Conservation (phyloP, 768 basidiomycete genomes). For the Tulasnella sp. region DNA sequence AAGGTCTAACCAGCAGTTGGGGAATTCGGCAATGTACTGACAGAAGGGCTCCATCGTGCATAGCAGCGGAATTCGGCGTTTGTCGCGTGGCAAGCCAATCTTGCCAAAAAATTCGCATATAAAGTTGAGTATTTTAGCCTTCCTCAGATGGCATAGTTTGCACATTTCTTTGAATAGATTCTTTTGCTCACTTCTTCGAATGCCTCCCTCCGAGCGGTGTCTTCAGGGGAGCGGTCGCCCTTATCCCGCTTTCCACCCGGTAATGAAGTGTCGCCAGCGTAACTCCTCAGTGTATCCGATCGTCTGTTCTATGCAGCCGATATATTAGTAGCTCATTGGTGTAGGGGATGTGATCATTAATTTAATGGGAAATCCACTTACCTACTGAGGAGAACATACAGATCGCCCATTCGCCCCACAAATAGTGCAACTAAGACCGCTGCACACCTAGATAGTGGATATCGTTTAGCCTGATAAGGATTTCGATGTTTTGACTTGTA, state of each 20-base stretch:
- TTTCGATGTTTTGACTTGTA: conserved; percentile 33
- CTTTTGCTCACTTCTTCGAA: conserved; percentile 86
- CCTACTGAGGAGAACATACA: conserved; percentile 78
- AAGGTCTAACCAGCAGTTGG: too few relatives aligned
- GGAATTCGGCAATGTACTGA: neutral
- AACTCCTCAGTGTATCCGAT: conserved; percentile 55
- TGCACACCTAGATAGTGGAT: conserved; percentile 49
- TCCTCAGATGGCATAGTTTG: too few relatives aligned
- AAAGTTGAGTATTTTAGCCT: too few relatives aligned
- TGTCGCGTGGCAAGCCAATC: conserved; percentile 74
- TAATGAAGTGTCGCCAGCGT: conserved; percentile 78
- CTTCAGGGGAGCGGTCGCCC: conserved; percentile 54
- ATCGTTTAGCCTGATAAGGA: conserved; percentile 24
- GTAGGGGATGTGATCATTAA: neutral
- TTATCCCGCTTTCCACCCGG: conserved; percentile 75
- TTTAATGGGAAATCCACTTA: conserved; percentile 27
- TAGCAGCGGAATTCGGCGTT: conserved; percentile 53
- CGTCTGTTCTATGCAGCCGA: conserved; percentile 43
- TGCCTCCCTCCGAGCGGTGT: conserved; percentile 75
- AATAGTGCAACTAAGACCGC: conserved; percentile 79
- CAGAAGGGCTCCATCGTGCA: conserved; percentile 66
- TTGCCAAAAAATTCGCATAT: conserved; percentile 24
- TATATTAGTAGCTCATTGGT: neutral
- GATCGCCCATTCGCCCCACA: conserved; percentile 66
- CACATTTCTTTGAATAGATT: too few relatives aligned